phyloP scores from a whole-genome alignment of 2,329 filamentous ascomycete genomes.

The Helminthosporium solani region DNA sequence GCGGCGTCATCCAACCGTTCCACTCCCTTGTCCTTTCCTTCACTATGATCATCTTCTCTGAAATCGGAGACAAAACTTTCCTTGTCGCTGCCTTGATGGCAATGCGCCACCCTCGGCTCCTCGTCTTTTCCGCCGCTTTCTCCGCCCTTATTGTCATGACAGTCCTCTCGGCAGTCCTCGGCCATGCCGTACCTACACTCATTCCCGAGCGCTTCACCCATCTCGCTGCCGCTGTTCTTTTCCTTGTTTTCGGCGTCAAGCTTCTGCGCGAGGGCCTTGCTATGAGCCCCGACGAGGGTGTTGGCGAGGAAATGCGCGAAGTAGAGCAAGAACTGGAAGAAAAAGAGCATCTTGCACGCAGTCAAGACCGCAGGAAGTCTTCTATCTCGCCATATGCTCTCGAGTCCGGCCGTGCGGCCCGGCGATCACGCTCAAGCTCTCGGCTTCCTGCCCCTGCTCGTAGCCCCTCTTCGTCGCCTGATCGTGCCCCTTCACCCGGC shows the following conservation, averaged over 20 bases:
- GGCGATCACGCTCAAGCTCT: constrained; percentile 71
- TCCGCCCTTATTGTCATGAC: constrained; percentile 92
- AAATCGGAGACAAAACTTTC: constrained; percentile 98
- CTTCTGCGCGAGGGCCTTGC: constrained; percentile 82
- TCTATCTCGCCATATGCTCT: constrained; percentile 73
- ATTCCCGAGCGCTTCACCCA: constrained; percentile 90
- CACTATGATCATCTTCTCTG: constrained; percentile 96
- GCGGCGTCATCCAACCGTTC: constrained; percentile 70
- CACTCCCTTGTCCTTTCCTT: constrained; percentile 92
- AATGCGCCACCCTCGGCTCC: constrained; percentile 91
- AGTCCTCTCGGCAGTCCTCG: constrained; percentile 84
- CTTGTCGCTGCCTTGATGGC: constrained; percentile 96
- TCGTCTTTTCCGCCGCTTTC: constrained; percentile 95
- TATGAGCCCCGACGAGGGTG: constrained; percentile 87
- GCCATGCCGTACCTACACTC: constrained; percentile 85
- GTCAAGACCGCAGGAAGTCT: constrained; percentile 62
- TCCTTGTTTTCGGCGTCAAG: constrained; percentile 84
- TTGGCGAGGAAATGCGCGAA: constrained; percentile 96
- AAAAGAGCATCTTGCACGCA: constrained; percentile 76
- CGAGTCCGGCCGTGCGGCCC: constrained; percentile 72
- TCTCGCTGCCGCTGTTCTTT: constrained; percentile 79
- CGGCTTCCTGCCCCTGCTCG: constrained; percentile 78
- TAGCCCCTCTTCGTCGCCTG: constrained; percentile 65
- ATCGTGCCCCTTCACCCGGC: constrained; percentile 46
- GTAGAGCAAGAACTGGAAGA: constrained; percentile 92